These are phyloP conservation scores for Neurospora intermedia DNA, from an alignment of 495 filamentous ascomycete species.

Conservation along the genomic window DNA sequence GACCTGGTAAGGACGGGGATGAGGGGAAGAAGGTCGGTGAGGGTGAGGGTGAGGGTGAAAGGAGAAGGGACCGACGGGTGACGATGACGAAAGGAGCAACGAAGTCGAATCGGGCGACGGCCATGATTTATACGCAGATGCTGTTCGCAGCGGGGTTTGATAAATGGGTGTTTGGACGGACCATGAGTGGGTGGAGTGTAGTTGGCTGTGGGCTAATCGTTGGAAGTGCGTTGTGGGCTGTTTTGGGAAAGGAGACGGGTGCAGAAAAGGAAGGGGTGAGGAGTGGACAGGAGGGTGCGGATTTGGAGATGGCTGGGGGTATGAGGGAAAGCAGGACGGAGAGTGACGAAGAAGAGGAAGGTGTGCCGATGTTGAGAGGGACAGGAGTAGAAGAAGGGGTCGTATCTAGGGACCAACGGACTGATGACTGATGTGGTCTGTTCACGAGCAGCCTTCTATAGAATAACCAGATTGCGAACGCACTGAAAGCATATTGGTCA, in stretches of 20 bases:
- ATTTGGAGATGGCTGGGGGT: conserved; percentile 4
- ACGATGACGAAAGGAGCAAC: conserved; percentile 28
- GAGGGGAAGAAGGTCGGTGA: neutral
- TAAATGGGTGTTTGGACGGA: conserved; percentile 62
- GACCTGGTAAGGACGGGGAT: neutral
- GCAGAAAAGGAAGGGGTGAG: conserved; percentile 25
- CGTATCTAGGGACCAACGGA: neutral
- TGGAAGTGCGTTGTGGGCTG: conserved; percentile 71
- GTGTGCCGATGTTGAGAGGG: conserved; percentile 10
- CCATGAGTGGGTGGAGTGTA: conserved; percentile 55
- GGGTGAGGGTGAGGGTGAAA: neutral
- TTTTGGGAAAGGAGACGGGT: conserved; percentile 37
- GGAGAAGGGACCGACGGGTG: neutral
- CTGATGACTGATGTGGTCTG: neutral
- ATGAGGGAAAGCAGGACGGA: neutral
- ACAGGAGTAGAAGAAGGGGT: conserved; percentile 4
- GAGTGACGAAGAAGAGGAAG: conserved; percentile 13
- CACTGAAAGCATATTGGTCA: neutral
- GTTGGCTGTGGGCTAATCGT: conserved; percentile 70
- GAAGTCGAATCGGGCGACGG: conserved; percentile 61
- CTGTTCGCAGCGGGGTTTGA: conserved; percentile 82
- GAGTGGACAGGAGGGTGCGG: conserved; percentile 2
- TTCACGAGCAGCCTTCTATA: neutral
- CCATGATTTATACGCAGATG: conserved; percentile 90
- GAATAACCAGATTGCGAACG: neutral